A percentile compares a stretch with the other conserved stretches of the same genome.
These are phyloP conservation scores for Earliella scabrosa DNA, from an alignment of 1,284 basidiomycete genomes.

Conservation along the genomic window DNA sequence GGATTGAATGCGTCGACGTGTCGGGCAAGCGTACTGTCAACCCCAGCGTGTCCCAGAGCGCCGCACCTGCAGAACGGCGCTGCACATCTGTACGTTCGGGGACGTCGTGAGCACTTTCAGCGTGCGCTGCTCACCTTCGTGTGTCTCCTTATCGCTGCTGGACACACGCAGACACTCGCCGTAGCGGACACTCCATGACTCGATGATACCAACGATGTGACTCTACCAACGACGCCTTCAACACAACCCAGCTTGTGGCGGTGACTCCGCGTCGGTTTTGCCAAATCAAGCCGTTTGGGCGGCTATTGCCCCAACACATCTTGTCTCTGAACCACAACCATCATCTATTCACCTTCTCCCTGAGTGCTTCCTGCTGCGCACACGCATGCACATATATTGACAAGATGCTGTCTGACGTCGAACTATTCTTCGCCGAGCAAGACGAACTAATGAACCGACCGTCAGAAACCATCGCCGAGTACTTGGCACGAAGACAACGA, in stretches of 20 bases:
- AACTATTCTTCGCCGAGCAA: slow-evolving; percentile 56
- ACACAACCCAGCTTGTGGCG: background rate
- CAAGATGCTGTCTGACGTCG: slow-evolving; percentile 26
- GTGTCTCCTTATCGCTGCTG: too few species aligned
- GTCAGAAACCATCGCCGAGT: slow-evolving; percentile 49
- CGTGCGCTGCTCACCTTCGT: too few species aligned
- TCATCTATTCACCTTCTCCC: too few species aligned
- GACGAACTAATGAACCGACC: slow-evolving; percentile 55
- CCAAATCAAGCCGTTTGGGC: slow-evolving; percentile 1
- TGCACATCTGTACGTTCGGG: too few species aligned
- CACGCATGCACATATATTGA: background rate
- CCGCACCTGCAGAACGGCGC: too few species aligned
- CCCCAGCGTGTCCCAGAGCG: too few species aligned
- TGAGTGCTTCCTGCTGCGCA: background rate
- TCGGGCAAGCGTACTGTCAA: too few species aligned
- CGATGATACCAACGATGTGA: too few species aligned
- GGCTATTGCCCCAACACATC: background rate
- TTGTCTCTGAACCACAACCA: slow-evolving; percentile 10
- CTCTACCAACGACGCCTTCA: background rate
- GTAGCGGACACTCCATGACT: too few species aligned
- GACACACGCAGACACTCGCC: too few species aligned
- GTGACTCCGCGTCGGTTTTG: background rate
- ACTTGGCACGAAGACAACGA: slow-evolving; percentile 30
- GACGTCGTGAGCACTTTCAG: too few species aligned
- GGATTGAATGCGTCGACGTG: too few species aligned